Evolutionary conservation across 1,284 basidiomycete species (phyloP).

Genomic region (Ustilago trichophora): DNA sequence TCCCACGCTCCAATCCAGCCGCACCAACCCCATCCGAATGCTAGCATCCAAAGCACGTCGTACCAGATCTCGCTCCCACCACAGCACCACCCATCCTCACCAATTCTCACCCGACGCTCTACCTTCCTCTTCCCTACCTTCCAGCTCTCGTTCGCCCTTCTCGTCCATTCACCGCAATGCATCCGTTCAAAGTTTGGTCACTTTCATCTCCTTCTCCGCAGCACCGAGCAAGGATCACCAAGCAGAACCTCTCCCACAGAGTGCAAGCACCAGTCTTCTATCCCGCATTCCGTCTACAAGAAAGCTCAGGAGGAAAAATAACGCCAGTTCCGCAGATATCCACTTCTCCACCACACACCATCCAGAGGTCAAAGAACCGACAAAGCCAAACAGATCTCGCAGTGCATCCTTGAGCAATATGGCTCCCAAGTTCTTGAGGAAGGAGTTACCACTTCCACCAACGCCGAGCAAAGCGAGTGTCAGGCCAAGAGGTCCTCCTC

Average conservation of each 20-base stretch:
- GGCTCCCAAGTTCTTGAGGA: too few relatives aligned
- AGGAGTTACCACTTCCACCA: too few relatives aligned
- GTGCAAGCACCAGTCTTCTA: constrained; percentile 6
- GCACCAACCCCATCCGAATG: background rate
- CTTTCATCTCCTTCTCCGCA: background rate
- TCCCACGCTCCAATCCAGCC: too few relatives aligned
- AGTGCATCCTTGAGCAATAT: too few relatives aligned
- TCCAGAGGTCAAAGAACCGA: too few relatives aligned
- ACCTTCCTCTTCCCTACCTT: constrained; percentile 1
- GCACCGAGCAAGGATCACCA: too few relatives aligned
- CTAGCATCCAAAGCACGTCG: constrained; percentile 1
- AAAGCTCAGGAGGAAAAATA: constrained; percentile 3
- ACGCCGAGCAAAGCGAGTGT: too few relatives aligned
- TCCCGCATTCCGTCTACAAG: constrained; percentile 6
- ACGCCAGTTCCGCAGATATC: background rate
- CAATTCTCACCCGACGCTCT: background rate
- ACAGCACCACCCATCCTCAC: background rate
- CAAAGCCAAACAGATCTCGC: too few relatives aligned
- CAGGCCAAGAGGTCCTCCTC: constrained; percentile 18
- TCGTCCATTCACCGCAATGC: constrained; percentile 6
- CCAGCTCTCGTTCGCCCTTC: background rate
- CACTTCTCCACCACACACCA: too few relatives aligned
- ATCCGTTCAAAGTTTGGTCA: constrained; percentile 12
- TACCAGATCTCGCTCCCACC: constrained; percentile 11
- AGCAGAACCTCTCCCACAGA: too few relatives aligned